Evolutionary conservation across 2,329 filamentous ascomycete species (phyloP).

Genomic region (Trichoderma sp.): DNA sequence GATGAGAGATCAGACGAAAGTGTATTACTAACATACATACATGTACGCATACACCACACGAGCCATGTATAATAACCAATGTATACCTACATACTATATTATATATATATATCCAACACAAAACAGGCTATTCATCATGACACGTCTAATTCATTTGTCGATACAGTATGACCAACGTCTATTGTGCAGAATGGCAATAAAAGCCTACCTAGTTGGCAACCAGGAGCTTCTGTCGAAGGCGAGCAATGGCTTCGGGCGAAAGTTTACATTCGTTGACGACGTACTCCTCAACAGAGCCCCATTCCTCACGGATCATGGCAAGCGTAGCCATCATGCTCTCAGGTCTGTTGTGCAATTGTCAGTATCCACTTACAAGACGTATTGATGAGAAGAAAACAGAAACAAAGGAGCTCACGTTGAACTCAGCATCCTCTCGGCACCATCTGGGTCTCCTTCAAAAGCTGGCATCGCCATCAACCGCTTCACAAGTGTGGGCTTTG

Average conservation of each 20-base stretch:
- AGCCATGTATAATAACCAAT: constrained; percentile 8
- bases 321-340: constrained; percentile 50
- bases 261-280: constrained; percentile 58
- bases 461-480: constrained; percentile 51
- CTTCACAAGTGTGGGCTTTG: constrained; percentile 51
- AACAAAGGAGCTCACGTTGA: constrained; percentile 36
- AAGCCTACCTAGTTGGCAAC: constrained; percentile 27
- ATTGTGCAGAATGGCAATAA: background rate
- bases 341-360: constrained; percentile 33
- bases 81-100: background rate
- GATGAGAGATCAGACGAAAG: background rate
- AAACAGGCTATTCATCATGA: constrained; percentile 4
- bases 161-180: background rate
- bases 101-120: background rate
- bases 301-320: constrained; percentile 55
- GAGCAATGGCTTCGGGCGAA: constrained; percentile 52
- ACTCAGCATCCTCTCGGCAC: constrained; percentile 46
- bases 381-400: background rate
- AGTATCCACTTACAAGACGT: background rate
- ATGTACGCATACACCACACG: background rate
- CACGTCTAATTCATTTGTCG: background rate
- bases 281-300: constrained; percentile 64
- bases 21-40: constrained; percentile 5
- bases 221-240: constrained; percentile 50
- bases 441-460: constrained; percentile 45